A percentile compares a stretch with the other conserved stretches of the same genome.
phyloP scores from a whole-genome alignment of 2,329 filamentous ascomycete species.

The Dryadomyces sulphureus region DNA sequence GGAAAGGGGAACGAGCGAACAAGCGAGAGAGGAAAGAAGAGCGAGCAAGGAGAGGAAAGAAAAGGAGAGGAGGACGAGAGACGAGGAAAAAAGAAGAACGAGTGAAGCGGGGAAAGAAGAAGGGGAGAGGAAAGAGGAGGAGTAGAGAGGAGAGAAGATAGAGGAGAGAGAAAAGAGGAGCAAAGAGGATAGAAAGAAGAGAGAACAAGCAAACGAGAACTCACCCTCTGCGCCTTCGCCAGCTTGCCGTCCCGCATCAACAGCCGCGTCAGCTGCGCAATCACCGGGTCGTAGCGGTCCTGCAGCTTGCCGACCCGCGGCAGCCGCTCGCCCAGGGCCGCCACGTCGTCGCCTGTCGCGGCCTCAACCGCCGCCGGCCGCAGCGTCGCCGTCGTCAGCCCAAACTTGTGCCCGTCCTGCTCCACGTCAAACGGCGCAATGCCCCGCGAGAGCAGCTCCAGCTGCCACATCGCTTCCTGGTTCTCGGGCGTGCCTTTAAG shows the following conservation, averaged over 20 bases:
- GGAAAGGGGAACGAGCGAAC: no score
- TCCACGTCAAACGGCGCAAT: slow-evolving; percentile 16
- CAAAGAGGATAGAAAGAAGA: not conserved
- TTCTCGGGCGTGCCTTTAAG: slow-evolving; percentile 27
- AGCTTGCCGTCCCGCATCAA: slow-evolving; percentile 89
- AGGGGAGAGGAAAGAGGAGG: not conserved
- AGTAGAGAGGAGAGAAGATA: no score
- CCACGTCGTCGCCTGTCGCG: not conserved
- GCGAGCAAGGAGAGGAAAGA: no score
- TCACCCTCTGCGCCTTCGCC: slow-evolving; percentile 73
- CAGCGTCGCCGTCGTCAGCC: slow-evolving; percentile 36
- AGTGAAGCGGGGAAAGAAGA: not conserved
- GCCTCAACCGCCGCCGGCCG: not conserved
- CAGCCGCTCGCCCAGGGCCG: slow-evolving; percentile 19
- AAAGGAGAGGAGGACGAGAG: no score
- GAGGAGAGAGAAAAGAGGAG: not conserved
- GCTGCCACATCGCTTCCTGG: slow-evolving; percentile 23
- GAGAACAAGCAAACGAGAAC: slow-evolving; percentile 14
- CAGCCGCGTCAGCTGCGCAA: slow-evolving; percentile 77
- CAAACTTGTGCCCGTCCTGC: slow-evolving; percentile 58
- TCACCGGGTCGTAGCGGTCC: slow-evolving; percentile 70
- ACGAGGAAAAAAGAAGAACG: no score
- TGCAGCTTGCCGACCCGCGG: slow-evolving; percentile 50
- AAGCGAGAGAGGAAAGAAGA: no score
- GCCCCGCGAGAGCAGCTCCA: slow-evolving; percentile 19